phyloP scores from a whole-genome alignment of 2,329 filamentous ascomycete genomes.

The Colletotrichum orbiculare region DNA sequence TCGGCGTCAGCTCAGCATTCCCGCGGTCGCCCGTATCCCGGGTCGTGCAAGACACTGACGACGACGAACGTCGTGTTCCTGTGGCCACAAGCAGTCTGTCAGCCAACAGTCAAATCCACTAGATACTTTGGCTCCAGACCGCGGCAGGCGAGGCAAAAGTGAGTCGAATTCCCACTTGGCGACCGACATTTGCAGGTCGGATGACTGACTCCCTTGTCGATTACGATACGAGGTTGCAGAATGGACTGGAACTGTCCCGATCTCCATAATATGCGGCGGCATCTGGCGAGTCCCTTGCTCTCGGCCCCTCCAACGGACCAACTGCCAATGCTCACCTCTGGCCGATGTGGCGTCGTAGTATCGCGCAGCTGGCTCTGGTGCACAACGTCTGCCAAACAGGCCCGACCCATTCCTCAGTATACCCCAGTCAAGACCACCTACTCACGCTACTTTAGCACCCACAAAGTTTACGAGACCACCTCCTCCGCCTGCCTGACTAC shows the following conservation, averaged over 20 bases:
- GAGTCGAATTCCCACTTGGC: constrained; percentile 23
- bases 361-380: constrained; percentile 13
- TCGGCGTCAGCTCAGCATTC: constrained; percentile 26
- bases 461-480: constrained; percentile 30
- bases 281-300: constrained; percentile 3
- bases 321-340: neutral
- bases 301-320: neutral
- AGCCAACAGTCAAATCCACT: neutral
- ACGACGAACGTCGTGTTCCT: neutral
- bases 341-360: neutral
- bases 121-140: neutral
- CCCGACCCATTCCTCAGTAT: constrained; percentile 11
- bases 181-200: constrained; percentile 23
- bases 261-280: constrained; percentile 29
- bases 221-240: constrained; percentile 37
- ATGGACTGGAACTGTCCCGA: constrained; percentile 20
- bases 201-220: constrained; percentile 32
- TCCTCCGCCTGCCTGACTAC: constrained; percentile 10
- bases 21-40: constrained; percentile 18
- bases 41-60: constrained; percentile 24
- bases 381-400: constrained; percentile 13
- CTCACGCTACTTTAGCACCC: neutral
- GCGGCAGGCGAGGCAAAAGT: neutral
- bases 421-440: neutral
- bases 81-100: constrained; percentile 2